Evolutionary conservation across 306 rosid genomes (phyloP), one percentile per base, ranked within the genome.

Genomic region (Castanopsis chinensis): DNA sequence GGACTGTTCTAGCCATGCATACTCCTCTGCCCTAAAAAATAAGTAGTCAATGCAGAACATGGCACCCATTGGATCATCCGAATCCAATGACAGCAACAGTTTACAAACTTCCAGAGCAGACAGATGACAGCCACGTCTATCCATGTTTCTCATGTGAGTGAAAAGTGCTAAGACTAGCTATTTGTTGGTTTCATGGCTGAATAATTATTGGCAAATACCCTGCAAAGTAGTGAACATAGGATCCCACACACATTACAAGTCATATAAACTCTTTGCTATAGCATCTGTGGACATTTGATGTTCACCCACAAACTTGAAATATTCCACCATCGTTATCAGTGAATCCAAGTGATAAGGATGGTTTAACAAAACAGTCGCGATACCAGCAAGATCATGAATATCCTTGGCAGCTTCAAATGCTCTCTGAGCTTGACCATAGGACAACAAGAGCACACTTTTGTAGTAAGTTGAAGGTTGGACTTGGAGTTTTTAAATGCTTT

Each of bases 21-120:
- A 88, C 92, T 90, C 99, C 81, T 91, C 96, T 8, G 98, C 93
- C 76, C 99, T 90, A 80, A 91, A 78, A 28, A 94, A 80, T 78
- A 91, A 91, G 88, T 93, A 95, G 83, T 95, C 99, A 56, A 93
- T 82, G 83, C 88, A 93, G 87, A 95, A 95, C 82, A 90, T 78
- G 79, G 96, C 94, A 78, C 99, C 98, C 96, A 87, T 87, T 55
- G 98, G 99, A 87, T 93, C 97, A 81, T 91, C 94, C 19, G 85
- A 89, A 86, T 95, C 98, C 67, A 93, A 87, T 14, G 97, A 93
- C 81, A 95, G 94, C 89, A 93, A 83, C 69, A 95, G 78, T 80
- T 91, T 95, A 86, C 98, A 95, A 79, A 93, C 98, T 83, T 95
- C 98, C 78, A 95, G 87, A 84, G 98, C 98, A 64, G 98, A 91